Evolutionary conservation across 169 alveolate genomes (phyloP).

Genomic region (Plasmodium knowlesi): DNA sequence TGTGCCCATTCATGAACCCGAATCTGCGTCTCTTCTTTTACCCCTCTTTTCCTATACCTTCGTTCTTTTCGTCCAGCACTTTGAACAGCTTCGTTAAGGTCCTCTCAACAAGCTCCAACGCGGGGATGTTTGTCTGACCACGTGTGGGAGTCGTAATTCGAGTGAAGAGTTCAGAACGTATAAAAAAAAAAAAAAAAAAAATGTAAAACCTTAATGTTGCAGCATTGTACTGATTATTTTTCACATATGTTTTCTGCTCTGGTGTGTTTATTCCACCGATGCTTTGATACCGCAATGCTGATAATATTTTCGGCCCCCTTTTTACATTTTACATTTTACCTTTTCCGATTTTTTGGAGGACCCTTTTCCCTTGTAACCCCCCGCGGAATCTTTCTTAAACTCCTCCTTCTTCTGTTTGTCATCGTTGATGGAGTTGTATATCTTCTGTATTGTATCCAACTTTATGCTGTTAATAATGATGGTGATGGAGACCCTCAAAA

Average conservation of each 20-base stretch:
- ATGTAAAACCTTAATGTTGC: neutral
- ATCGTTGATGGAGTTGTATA: slow-evolving; percentile 36
- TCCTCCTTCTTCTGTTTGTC: slow-evolving; percentile 66
- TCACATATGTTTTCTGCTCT: neutral
- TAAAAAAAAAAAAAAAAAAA: too few species aligned
- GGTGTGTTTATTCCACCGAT: neutral
- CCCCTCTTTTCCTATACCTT: slow-evolving; percentile 24
- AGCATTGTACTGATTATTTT: neutral
- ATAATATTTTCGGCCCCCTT: neutral
- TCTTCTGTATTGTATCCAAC: slow-evolving; percentile 59
- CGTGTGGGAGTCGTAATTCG: neutral
- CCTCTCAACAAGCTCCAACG: slow-evolving; percentile 58
- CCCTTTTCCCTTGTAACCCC: slow-evolving; percentile 11
- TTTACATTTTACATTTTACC: neutral
- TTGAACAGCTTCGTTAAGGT: slow-evolving; percentile 70
- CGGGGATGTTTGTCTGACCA: slow-evolving; percentile 62
- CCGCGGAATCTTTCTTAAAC: neutral
- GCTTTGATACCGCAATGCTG: neutral
- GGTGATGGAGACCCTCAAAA: slow-evolving; percentile 46
- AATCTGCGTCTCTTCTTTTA: neutral
- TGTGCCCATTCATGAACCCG: neutral
- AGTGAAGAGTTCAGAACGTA: neutral
- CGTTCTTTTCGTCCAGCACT: slow-evolving; percentile 73
- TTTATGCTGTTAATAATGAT: slow-evolving; percentile 49
- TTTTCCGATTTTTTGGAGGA: slow-evolving; percentile 12